These are phyloP conservation scores for Chaetomidium leptoderma DNA, from an alignment of 495 filamentous ascomycete genomes.

Conservation along the genomic window DNA sequence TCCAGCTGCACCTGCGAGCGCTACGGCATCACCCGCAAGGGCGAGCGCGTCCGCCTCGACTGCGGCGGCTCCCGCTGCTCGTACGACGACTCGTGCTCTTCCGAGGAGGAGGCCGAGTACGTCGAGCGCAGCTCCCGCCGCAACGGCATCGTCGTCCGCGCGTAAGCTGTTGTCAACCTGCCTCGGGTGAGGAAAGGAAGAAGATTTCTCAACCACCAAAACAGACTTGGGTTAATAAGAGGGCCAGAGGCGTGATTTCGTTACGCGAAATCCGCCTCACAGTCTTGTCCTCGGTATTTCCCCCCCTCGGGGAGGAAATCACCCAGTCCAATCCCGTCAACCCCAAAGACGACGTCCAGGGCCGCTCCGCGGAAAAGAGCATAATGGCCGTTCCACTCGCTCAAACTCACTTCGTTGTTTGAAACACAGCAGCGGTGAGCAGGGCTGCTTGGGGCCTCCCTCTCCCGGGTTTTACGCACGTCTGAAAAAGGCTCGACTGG, in stretches of 20 bases:
- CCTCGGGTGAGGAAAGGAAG: constrained; percentile 32
- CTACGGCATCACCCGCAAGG: constrained; percentile 91
- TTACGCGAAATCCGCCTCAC: not conserved
- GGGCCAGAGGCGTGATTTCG: not conserved
- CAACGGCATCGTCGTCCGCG: constrained; percentile 72
- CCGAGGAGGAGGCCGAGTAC: constrained; percentile 59
- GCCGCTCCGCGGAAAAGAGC: constrained; percentile 3
- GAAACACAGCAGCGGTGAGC: constrained; percentile 18
- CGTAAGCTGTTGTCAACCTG: constrained; percentile 27
- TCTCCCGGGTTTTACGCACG: not conserved
- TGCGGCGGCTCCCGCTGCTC: constrained; percentile 83
- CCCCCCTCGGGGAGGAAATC: not conserved
- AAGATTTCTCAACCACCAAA: constrained; percentile 20
- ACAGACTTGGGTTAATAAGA: constrained; percentile 18
- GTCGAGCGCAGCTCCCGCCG: constrained; percentile 56
- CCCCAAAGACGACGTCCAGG: not conserved
- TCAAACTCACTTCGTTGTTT: constrained; percentile 20
- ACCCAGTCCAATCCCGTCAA: constrained; percentile 2
- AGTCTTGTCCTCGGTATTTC: constrained; percentile 4
- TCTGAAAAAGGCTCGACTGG: constrained; percentile 1
- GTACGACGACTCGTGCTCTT: constrained; percentile 62
- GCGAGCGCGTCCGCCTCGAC: constrained; percentile 89
- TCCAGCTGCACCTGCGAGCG: constrained; percentile 79
- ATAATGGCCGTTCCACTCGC: constrained; percentile 11
- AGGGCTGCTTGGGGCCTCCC: not conserved